Evolutionary conservation across 257 asterid species (phyloP).

Genomic region (Solanum ossicruentum): DNA sequence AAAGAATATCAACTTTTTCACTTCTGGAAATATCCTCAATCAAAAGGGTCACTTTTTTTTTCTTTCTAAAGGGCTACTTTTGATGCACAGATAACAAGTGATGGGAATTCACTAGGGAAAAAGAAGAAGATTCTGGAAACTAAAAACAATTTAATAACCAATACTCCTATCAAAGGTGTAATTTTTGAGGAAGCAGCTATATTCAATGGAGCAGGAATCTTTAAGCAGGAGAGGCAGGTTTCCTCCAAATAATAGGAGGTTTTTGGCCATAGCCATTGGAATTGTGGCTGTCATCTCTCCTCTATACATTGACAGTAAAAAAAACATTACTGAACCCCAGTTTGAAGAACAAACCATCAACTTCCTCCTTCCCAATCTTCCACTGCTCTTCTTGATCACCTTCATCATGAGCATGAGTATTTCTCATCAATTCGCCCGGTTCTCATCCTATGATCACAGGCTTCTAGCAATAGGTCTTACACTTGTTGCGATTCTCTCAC

Average conservation of each 20-base stretch:
- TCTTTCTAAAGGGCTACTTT: not conserved
- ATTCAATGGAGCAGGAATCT: conserved; percentile 22
- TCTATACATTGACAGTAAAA: conserved; percentile 30
- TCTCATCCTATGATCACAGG: conserved; percentile 21
- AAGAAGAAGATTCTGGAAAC: not conserved
- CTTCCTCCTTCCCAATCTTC: conserved; percentile 24
- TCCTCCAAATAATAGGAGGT: conserved; percentile 27
- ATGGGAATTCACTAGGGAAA: not conserved
- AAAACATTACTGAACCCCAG: conserved; percentile 17
- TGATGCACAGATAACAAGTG: not conserved
- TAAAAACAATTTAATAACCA: not conserved
- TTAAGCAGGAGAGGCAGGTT: conserved; percentile 8
- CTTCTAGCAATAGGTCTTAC: conserved; percentile 23
- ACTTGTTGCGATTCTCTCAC: conserved; percentile 28
- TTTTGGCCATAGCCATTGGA: conserved; percentile 33
- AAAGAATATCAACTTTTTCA: not conserved
- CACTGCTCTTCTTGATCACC: conserved; percentile 23
- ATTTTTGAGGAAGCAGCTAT: not conserved
- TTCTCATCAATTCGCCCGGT: conserved; percentile 8
- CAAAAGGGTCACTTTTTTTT: not conserved
- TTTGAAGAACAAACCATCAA: conserved; percentile 20
- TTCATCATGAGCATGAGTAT: conserved; percentile 21
- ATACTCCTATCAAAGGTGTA: not conserved
- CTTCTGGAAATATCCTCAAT: not conserved
- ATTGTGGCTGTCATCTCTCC: conserved; percentile 43